Evolutionary conservation across 1,284 basidiomycete species (phyloP).

Genomic region (Macrocybe sp.): DNA sequence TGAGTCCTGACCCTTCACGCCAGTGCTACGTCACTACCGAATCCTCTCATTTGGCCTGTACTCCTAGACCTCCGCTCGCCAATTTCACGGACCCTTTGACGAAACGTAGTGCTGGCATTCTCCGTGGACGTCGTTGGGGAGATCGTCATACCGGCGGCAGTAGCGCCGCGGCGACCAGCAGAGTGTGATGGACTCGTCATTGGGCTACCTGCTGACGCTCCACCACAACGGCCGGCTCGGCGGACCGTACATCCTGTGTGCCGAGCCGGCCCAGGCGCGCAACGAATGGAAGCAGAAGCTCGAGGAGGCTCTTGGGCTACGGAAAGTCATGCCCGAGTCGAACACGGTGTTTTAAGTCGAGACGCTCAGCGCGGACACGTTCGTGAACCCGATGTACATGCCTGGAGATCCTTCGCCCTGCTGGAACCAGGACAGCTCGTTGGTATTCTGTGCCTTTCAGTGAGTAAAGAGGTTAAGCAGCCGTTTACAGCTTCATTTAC

Average conservation of each 20-base stretch:
- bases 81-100: slow-evolving; percentile 75
- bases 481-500: background rate
- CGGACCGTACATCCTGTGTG: slow-evolving; percentile 81
- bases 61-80: slow-evolving; percentile 79
- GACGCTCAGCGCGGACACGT: slow-evolving; percentile 82
- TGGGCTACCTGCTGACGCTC: slow-evolving; percentile 72
- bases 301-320: slow-evolving; percentile 81
- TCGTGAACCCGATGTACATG: slow-evolving; percentile 63
- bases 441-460: slow-evolving; percentile 89
- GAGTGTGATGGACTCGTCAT: no score
- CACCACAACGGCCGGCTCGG: slow-evolving; percentile 82
- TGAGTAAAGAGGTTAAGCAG: slow-evolving; percentile 34
- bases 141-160: slow-evolving; percentile 26
- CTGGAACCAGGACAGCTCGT: slow-evolving; percentile 67
- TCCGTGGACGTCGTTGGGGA: slow-evolving; percentile 47
- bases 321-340: slow-evolving; percentile 84
- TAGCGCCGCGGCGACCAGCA: no score
- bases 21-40: slow-evolving; percentile 1
- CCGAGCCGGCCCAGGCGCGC: slow-evolving; percentile 73
- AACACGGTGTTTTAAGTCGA: slow-evolving; percentile 92
- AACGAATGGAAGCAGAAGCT: slow-evolving; percentile 88
- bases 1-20: slow-evolving; percentile 30
- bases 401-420: slow-evolving; percentile 42
- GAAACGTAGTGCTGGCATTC: slow-evolving; percentile 57
- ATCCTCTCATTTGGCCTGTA: slow-evolving; percentile 58